Base-by-base conservation (phyloP, 208 protist species). In the Wallacemonas sp. region DNA sequence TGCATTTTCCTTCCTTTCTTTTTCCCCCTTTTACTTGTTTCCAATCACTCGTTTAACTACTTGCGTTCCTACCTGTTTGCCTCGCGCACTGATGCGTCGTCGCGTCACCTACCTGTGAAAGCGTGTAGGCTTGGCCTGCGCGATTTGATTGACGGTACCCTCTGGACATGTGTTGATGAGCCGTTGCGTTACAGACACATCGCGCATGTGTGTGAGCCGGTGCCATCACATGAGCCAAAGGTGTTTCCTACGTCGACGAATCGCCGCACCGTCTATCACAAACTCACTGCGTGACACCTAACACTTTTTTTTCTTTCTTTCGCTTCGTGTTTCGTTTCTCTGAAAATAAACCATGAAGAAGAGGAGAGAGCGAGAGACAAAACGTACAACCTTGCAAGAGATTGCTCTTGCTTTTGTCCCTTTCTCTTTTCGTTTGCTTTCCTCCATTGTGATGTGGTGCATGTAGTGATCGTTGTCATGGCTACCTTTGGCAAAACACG, bases 341-440 rank as follows among this genome's bases (percentile, higher is more conserved):
- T 58, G 49, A 32, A 30, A 8, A 54, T 54, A 54, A 54, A 54
- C 47, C 9, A 54, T 54, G 21, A 19, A n/a, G 8, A 54, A 17
- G 9, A 54, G 21, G 8, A 17, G 17, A 54, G 8, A 6, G 21
- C 9, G 21, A 54, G 19, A n/a, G n/a, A n/a, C n/a, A n/a, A n/a
- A n/a, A n/a, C n/a, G n/a, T n/a, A n/a, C n/a, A n/a, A n/a, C n/a
- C n/a, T n/a, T n/a, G n/a, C n/a, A n/a, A n/a, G n/a, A n/a, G n/a
- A n/a, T n/a, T n/a, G n/a, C n/a, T n/a, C n/a, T n/a, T n/a, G n/a
- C n/a, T n/a, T n/a, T n/a, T n/a, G n/a, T n/a, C n/a, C n/a, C n/a
- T n/a, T n/a, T n/a, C n/a, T n/a, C n/a, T n/a, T n/a, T n/a, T n/a
- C n/a, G n/a, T n/a, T n/a, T n/a, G n/a, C n/a, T n/a, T n/a, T n/a